Base-by-base conservation (phyloP, 768 basidiomycete species). In the Infundibulicybe gibba region DNA sequence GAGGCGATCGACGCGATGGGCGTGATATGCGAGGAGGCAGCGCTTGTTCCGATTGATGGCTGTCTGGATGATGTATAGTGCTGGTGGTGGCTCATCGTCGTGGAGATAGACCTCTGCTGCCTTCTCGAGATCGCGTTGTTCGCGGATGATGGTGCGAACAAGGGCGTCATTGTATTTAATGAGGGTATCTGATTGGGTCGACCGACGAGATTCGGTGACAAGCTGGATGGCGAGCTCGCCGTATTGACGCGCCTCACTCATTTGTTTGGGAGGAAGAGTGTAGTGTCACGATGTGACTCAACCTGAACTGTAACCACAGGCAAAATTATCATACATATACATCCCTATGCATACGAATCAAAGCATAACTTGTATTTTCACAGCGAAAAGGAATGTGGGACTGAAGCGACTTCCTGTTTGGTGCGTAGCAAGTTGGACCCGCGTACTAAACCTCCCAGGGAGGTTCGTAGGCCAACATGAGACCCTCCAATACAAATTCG, bases 1-100 rank as follows among this genome's bases (percentile, higher is more conserved):
- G 44, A 98, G 78, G 44, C 84, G 81, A 60, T 91, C 87, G 33
- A 91, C 66, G 46, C 95, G 80, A 68, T 94, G 91, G 19, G 80
- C 70, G 65, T 97, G 92, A 66, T 98, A 99, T 0, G 92, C 93
- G 39, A 97, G 80, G 3, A 98, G 76, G 62, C 91, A 93, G n/a
- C 97, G 87, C 64, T 95, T 97, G 74, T 98, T 97, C 51, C 94
- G 82, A 34, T 85, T 74, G 55, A 95, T 87, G 32, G 90, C 83
- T 6, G 94, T 90, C 65, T 95, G 91, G 61, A 89, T 84, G 58
- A 97, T 80, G 56, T 91, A 79, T 50, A 94, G 69, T 15, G 83
- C 78, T 2, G 81, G 79, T 15, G 80, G 76, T 42, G 81, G 69
- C 32, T 70, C 61, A 43, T 64, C 58, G 52, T 74, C 75, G 13